These are phyloP conservation scores for Mycena albidolilacea DNA, from an alignment of 768 basidiomycete species.

Conservation along the genomic window DNA sequence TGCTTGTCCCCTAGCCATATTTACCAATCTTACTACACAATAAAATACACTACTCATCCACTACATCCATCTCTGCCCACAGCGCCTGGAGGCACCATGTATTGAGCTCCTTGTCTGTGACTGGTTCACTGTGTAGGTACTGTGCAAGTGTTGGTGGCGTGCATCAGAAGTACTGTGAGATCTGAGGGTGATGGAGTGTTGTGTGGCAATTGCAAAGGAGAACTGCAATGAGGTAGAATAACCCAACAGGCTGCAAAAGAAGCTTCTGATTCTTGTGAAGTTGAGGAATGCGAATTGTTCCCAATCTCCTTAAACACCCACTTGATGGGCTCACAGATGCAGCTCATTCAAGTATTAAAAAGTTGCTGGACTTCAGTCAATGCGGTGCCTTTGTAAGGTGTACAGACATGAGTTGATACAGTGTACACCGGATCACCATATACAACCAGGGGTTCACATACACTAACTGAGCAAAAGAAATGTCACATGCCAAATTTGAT, in stretches of 20 bases:
- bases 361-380: background rate
- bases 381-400: background rate
- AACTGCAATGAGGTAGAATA: background rate
- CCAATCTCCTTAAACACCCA: background rate
- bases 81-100: background rate
- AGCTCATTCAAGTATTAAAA: background rate
- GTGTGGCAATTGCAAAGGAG: background rate
- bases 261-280: background rate
- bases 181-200: background rate
- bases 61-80: background rate
- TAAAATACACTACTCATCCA: background rate
- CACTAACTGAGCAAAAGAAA: no score
- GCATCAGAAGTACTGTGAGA: background rate
- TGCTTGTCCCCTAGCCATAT: no score
- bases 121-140: background rate
- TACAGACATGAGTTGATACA: background rate
- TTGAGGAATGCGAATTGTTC: background rate
- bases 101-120: background rate
- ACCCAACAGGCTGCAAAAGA: background rate
- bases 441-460: background rate
- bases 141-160: background rate
- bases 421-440: background rate
- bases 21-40: no score
- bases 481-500: no score
- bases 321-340: background rate